Conservation (phyloP, 2,329 filamentous ascomycete species). For the Penicillium glabrum region DNA sequence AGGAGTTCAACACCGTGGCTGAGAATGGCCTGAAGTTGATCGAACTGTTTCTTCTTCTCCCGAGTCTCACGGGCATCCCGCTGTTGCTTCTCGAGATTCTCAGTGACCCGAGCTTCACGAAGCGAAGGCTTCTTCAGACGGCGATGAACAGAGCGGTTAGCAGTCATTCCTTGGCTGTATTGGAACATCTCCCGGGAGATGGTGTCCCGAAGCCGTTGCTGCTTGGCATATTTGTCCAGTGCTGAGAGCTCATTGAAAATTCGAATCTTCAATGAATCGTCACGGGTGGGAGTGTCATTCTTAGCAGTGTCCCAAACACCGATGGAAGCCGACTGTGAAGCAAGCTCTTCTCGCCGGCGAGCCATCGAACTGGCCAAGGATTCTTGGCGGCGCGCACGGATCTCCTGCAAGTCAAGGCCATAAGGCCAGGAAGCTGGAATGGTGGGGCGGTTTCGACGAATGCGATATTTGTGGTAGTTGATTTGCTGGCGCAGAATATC, state of each 20-base stretch:
- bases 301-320: constrained; percentile 78
- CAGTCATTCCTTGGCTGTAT: constrained; percentile 96
- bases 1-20: constrained; percentile 78
- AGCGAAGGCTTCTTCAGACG: constrained; percentile 97
- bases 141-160: constrained; percentile 85
- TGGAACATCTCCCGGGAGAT: constrained; percentile 91
- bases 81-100: constrained; percentile 99
- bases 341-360: constrained; percentile 79
- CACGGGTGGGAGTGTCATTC: constrained; percentile 66
- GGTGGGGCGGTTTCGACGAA: constrained; percentile 72
- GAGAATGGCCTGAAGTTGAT: constrained; percentile 85
- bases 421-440: constrained; percentile 87
- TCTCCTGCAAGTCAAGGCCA: constrained; percentile 81
- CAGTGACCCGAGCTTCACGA: constrained; percentile 91
- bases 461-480: constrained; percentile 75
- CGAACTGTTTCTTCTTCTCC: constrained; percentile 95
- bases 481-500: constrained; percentile 51
- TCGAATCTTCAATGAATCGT: constrained; percentile 82
- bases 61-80: constrained; percentile 92
- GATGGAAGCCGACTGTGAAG: constrained; percentile 79
- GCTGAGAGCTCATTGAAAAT: constrained; percentile 88
- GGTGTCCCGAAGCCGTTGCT: constrained; percentile 79
- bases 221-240: constrained; percentile 69
- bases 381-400: constrained; percentile 83
- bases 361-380: constrained; percentile 88